phyloP scores from a whole-genome alignment of 2,329 filamentous ascomycete species.

The Chalara sp. region DNA sequence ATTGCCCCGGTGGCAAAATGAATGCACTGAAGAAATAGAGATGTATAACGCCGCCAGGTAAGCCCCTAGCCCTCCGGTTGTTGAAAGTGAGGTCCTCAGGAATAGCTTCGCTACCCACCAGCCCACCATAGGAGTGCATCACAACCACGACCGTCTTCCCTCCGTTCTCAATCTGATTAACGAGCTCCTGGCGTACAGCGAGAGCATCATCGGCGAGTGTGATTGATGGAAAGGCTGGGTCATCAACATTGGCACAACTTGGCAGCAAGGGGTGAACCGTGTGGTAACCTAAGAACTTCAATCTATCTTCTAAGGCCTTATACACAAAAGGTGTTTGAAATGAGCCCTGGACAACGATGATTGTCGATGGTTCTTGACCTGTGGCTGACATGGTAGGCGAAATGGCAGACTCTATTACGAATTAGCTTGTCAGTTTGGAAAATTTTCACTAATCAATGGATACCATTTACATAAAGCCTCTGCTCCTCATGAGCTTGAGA shows the following conservation, averaged over 20 bases:
- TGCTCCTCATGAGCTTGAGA: too few species aligned
- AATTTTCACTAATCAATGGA: too few species aligned
- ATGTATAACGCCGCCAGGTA: constrained; percentile 6
- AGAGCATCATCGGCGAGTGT: constrained; percentile 6
- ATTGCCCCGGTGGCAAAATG: constrained; percentile 2
- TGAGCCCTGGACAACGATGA: too few species aligned
- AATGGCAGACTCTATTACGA: too few species aligned
- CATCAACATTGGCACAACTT: neutral
- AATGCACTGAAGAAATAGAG: constrained; percentile 6
- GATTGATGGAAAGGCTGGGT: constrained; percentile 1
- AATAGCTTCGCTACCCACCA: constrained; percentile 7
- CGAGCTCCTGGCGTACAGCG: neutral
- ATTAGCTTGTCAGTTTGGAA: too few species aligned
- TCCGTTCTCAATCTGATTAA: constrained; percentile 1
- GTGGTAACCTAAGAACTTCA: neutral
- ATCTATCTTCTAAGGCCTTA: neutral
- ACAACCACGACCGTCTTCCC: neutral
- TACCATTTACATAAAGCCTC: too few species aligned
- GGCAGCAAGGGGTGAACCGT: constrained; percentile 1
- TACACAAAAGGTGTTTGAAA: constrained; percentile 4
- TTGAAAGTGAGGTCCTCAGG: constrained; percentile 3
- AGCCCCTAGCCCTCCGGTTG: neutral
- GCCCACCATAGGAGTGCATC: constrained; percentile 7
- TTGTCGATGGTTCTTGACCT: too few species aligned
- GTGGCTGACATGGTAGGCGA: too few species aligned